Percentiles rank a stretch among this genome's conserved stretches.
These are phyloP conservation scores for Pythium aristosporum DNA, from an alignment of 352 stramenopile genomes.

Conservation along the genomic window DNA sequence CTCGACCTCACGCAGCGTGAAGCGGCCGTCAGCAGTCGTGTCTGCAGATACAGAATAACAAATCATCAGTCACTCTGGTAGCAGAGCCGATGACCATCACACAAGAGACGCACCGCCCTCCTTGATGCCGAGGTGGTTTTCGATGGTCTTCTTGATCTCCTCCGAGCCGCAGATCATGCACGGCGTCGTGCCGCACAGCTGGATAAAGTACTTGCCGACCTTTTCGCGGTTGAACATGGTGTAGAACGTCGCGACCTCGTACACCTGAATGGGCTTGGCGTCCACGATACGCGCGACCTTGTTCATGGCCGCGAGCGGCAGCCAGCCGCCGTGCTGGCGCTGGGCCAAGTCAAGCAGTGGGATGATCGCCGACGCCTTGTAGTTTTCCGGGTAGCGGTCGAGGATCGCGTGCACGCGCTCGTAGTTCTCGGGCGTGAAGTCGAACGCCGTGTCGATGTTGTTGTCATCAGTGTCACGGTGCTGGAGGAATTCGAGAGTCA, in stretches of 20 bases:
- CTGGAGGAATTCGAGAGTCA: conserved; percentile 36
- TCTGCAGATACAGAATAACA: conserved; percentile 36
- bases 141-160: conserved; percentile 99
- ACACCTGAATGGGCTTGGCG: conserved; percentile 95
- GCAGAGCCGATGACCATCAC: no score
- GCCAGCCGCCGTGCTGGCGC: conserved; percentile 96
- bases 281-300: conserved; percentile 99
- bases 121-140: conserved; percentile 97
- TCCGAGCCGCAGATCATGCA: conserved; percentile 99
- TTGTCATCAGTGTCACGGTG: conserved; percentile 97
- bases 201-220: conserved; percentile 94
- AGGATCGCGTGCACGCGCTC: conserved; percentile 94
- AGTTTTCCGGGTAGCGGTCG: conserved; percentile 98
- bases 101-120: conserved; percentile 74
- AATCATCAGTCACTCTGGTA: background rate
- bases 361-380: conserved; percentile 99
- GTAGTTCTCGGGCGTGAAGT: conserved; percentile 99
- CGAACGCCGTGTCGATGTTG: conserved; percentile 94
- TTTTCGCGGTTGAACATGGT: conserved; percentile 99
- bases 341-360: conserved; percentile 97
- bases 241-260: conserved; percentile 99
- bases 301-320: conserved; percentile 98
- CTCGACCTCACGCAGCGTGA: conserved; percentile 98
- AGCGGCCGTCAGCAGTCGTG: conserved; percentile 73
- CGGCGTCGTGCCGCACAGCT: conserved; percentile 98